Conservation (phyloP, 2,329 filamentous ascomycete species). For the Moelleriella libera region DNA sequence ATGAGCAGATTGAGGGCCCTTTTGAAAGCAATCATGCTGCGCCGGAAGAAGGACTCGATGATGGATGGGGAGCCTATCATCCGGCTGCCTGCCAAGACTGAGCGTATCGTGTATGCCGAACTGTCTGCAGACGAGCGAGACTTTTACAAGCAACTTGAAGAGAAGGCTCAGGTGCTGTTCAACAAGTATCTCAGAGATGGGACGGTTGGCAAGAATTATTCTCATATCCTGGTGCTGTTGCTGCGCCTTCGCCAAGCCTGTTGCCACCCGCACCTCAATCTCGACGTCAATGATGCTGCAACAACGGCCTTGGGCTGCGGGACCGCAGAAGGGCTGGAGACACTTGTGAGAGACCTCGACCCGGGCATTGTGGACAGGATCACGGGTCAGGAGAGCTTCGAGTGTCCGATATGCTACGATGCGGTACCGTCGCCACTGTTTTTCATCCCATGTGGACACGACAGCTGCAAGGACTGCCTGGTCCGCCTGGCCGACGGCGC, state of each 20-base stretch:
- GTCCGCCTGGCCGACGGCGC: slow-evolving; percentile 50
- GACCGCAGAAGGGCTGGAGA: slow-evolving; percentile 32
- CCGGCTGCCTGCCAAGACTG: slow-evolving; percentile 59
- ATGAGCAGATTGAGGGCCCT: slow-evolving; percentile 63
- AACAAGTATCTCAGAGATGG: slow-evolving; percentile 61
- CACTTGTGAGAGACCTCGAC: slow-evolving; percentile 47
- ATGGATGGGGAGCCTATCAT: slow-evolving; percentile 75
- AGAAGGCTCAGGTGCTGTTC: slow-evolving; percentile 53
- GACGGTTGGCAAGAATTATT: slow-evolving; percentile 56
- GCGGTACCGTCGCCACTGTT: slow-evolving; percentile 60
- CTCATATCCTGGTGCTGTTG: slow-evolving; percentile 65
- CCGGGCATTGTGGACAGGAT: slow-evolving; percentile 52
- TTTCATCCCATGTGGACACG: slow-evolving; percentile 72
- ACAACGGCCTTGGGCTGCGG: slow-evolving; percentile 20
- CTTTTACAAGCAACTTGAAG: slow-evolving; percentile 65
- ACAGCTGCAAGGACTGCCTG: slow-evolving; percentile 65
- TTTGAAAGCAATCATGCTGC: slow-evolving; percentile 67
- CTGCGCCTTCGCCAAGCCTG: slow-evolving; percentile 68
- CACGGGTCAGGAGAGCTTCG: slow-evolving; percentile 44
- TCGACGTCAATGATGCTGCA: slow-evolving; percentile 20
- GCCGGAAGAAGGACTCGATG: slow-evolving; percentile 65
- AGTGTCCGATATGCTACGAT: slow-evolving; percentile 77
- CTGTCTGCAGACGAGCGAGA: slow-evolving; percentile 60
- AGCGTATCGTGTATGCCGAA: slow-evolving; percentile 61
- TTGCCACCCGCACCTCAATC: slow-evolving; percentile 18